Percentiles rank a stretch among this genome's conserved stretches.
These are phyloP conservation scores for Aspergillus floridensis DNA, from an alignment of 2,329 filamentous ascomycete genomes.

Conservation along the genomic window DNA sequence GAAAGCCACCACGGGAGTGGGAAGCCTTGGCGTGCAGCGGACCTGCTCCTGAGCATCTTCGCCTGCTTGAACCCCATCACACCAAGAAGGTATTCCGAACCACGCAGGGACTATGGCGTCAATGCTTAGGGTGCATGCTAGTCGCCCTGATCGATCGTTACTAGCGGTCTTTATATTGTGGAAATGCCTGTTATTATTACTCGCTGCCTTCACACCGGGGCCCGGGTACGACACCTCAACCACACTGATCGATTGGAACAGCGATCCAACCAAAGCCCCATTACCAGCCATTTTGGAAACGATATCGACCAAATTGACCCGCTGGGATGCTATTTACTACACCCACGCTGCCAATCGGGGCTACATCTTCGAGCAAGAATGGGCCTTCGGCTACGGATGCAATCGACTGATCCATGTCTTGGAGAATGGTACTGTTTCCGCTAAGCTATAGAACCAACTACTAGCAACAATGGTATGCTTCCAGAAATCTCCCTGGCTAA, in stretches of 20 bases:
- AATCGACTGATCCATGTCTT: not conserved
- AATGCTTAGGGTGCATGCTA: not conserved
- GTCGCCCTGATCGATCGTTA: not conserved
- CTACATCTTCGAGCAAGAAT: conserved; percentile 13
- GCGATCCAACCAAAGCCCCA: not conserved
- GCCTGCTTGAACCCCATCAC: not conserved
- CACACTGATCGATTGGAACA: not conserved
- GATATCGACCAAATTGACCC: conserved; percentile 3
- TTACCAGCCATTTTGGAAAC: not conserved
- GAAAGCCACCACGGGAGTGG: not conserved
- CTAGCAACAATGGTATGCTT: no score
- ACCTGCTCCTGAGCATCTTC: not conserved
- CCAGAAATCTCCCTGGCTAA: not conserved
- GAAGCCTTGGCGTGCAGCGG: not conserved
- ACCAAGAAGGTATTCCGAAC: not conserved
- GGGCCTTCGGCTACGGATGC: conserved; percentile 7
- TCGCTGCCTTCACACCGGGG: conserved; percentile 3
- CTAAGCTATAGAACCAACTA: not conserved
- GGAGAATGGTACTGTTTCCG: not conserved
- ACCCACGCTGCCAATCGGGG: conserved; percentile 6
- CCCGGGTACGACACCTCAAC: conserved; percentile 12
- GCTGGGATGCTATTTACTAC: conserved; percentile 12
- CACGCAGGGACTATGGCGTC: not conserved
- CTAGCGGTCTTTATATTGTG: not conserved
- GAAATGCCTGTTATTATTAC: conserved; percentile 5